Conservation (phyloP, 2,329 filamentous ascomycete genomes). For the Triangularia setosa region DNA sequence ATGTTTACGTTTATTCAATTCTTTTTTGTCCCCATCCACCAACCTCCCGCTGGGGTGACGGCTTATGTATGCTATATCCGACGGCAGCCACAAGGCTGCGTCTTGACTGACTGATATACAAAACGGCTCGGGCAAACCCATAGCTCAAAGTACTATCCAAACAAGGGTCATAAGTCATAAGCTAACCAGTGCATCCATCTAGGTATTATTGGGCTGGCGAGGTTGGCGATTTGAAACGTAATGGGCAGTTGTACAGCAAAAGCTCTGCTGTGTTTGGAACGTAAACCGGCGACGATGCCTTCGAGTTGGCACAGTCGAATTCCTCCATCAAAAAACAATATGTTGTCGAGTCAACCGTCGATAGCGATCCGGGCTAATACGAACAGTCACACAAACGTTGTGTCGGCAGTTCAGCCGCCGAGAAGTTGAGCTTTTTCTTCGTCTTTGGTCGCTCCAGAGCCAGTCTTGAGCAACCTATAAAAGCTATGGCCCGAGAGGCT, state of each 20-base stretch:
- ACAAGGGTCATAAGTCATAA: not conserved
- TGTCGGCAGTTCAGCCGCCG: slow-evolving; percentile 9
- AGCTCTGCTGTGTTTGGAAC: not conserved
- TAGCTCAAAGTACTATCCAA: not conserved
- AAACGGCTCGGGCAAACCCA: not conserved
- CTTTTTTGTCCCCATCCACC: not conserved
- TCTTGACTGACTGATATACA: not conserved
- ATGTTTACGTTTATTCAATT: not conserved
- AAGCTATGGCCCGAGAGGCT: slow-evolving; percentile 29
- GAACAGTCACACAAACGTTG: not conserved
- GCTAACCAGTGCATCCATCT: not conserved
- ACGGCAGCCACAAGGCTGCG: not conserved
- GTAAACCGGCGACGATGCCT: not conserved
- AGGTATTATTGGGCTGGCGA: not conserved
- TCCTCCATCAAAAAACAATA: not conserved
- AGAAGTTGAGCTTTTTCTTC: slow-evolving; percentile 19
- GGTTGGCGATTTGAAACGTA: not conserved
- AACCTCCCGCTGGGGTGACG: not conserved
- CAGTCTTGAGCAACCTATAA: slow-evolving; percentile 12
- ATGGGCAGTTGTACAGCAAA: not conserved
- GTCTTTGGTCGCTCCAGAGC: not conserved
- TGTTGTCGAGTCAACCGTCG: not conserved
- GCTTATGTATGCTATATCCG: not conserved
- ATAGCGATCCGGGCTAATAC: not conserved
- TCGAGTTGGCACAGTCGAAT: not conserved